Evolutionary conservation across 208 protist genomes (phyloP).

Genomic region (Blastocrithidia nonstop): DNA sequence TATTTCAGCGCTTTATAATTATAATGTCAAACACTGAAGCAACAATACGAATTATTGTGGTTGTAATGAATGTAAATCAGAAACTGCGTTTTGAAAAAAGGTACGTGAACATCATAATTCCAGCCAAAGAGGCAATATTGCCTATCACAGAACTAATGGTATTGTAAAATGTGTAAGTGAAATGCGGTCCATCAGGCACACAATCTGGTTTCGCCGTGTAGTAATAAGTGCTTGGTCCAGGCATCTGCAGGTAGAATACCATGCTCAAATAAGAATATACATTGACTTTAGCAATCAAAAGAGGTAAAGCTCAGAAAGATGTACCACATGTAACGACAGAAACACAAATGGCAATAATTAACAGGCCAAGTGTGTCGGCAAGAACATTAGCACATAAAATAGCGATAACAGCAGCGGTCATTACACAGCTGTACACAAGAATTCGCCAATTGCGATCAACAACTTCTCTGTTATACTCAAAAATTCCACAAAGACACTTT

Average conservation of each 20-base stretch:
- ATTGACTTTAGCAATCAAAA: slow-evolving; percentile 49
- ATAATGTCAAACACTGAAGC: slow-evolving; percentile 52
- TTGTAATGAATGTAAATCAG: slow-evolving; percentile 30
- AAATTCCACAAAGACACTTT: slow-evolving; percentile 19
- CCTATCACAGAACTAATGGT: slow-evolving; percentile 29
- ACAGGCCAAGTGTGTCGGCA: slow-evolving; percentile 11
- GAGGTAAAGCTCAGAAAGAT: slow-evolving; percentile 45
- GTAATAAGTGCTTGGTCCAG: slow-evolving; percentile 36
- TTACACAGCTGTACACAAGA: slow-evolving; percentile 25
- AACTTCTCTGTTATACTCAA: slow-evolving; percentile 53
- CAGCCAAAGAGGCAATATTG: slow-evolving; percentile 33
- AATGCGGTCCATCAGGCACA: slow-evolving; percentile 38
- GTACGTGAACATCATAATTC: slow-evolving; percentile 37
- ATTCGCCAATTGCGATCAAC: slow-evolving; percentile 27
- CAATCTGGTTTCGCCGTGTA: slow-evolving; percentile 26
- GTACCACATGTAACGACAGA: slow-evolving; percentile 14
- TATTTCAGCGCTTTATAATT: slow-evolving; percentile 62
- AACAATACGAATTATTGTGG: slow-evolving; percentile 21
- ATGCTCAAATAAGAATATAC: slow-evolving; percentile 39
- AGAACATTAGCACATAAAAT: slow-evolving; percentile 31
- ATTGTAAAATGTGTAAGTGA: slow-evolving; percentile 52
- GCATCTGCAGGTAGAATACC: slow-evolving; percentile 39
- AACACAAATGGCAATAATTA: slow-evolving; percentile 16
- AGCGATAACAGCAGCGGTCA: slow-evolving; percentile 21
- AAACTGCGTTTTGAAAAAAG: slow-evolving; percentile 46